phyloP scores from a whole-genome alignment of 169 alveolate species.

The Theileria parva region DNA sequence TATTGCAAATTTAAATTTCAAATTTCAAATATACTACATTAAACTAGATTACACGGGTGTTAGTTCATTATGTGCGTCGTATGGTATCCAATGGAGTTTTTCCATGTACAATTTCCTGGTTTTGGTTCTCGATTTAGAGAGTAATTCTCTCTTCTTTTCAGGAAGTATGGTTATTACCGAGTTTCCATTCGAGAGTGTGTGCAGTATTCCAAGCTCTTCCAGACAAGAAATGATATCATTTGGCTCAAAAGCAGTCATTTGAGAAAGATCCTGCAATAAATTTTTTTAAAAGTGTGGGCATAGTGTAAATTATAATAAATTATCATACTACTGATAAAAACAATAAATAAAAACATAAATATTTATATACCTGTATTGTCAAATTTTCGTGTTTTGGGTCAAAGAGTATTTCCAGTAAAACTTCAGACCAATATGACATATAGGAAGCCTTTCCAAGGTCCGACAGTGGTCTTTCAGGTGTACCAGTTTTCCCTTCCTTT shows the following conservation, averaged over 20 bases:
- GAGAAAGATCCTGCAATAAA: slow-evolving; percentile 70
- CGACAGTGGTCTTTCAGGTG: slow-evolving; percentile 97
- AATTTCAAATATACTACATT: not conserved
- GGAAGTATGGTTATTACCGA: slow-evolving; percentile 79
- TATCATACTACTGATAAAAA: not conserved
- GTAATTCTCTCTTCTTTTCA: slow-evolving; percentile 75
- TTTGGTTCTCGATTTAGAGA: slow-evolving; percentile 74
- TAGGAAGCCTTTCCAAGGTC: slow-evolving; percentile 96
- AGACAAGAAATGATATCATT: slow-evolving; percentile 84
- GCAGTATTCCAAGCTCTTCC: slow-evolving; percentile 84
- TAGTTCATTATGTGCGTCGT: slow-evolving; percentile 77
- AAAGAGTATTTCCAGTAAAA: slow-evolving; percentile 74
- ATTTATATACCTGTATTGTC: slow-evolving; percentile 67
- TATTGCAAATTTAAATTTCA: too few relatives aligned
- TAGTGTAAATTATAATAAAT: not conserved
- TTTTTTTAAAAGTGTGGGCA: slow-evolving; percentile 8
- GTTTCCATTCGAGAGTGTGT: slow-evolving; percentile 78
- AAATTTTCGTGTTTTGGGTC: slow-evolving; percentile 56
- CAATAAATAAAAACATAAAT: not conserved
- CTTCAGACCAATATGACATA: slow-evolving; percentile 93
- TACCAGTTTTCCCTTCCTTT: slow-evolving; percentile 91
- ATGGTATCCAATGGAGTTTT: slow-evolving; percentile 86
- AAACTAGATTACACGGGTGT: slow-evolving; percentile 37
- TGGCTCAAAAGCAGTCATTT: slow-evolving; percentile 84
- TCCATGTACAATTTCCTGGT: slow-evolving; percentile 75